phyloP scores from a whole-genome alignment of 805 yeast species.

The Lipomyces spencermartinsiae region DNA sequence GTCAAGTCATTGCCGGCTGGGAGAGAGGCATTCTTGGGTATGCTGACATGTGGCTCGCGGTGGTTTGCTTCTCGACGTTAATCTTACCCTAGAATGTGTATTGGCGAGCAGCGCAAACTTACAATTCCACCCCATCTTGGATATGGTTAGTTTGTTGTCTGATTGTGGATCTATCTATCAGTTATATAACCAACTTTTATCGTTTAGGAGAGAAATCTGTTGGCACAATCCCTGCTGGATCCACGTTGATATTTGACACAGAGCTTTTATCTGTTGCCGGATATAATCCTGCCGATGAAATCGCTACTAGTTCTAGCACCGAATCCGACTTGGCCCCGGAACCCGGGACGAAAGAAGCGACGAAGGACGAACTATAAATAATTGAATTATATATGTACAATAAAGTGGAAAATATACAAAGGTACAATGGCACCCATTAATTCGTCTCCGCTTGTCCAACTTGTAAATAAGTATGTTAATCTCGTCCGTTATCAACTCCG shows the following conservation, averaged over 20 bases:
- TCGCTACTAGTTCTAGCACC: neutral
- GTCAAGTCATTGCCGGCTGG: conserved; percentile 89
- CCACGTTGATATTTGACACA: conserved; percentile 71
- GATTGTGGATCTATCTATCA: conserved; percentile 58
- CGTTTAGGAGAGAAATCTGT: conserved; percentile 18
- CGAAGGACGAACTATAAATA: conserved; percentile 32
- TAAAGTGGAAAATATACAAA: neutral
- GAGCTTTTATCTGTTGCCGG: conserved; percentile 63
- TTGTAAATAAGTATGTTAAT: conserved; percentile 1
- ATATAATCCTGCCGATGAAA: conserved; percentile 20
- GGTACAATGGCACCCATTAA: neutral
- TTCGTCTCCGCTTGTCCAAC: neutral
- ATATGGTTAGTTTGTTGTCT: conserved; percentile 59
- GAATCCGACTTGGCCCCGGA: too few relatives aligned
- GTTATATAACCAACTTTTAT: neutral
- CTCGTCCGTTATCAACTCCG: conserved; percentile 72
- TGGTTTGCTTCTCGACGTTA: neutral
- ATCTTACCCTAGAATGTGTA: conserved; percentile 62
- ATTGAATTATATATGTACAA: conserved; percentile 11
- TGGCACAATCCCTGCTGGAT: conserved; percentile 76
- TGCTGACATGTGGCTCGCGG: conserved; percentile 24
- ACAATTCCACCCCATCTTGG: conserved; percentile 80
- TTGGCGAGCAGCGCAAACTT: conserved; percentile 83
- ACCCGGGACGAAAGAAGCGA: neutral
- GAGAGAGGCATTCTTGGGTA: conserved; percentile 75